Conservation (phyloP, 768 basidiomycete genomes). For the Russula earlei region DNA sequence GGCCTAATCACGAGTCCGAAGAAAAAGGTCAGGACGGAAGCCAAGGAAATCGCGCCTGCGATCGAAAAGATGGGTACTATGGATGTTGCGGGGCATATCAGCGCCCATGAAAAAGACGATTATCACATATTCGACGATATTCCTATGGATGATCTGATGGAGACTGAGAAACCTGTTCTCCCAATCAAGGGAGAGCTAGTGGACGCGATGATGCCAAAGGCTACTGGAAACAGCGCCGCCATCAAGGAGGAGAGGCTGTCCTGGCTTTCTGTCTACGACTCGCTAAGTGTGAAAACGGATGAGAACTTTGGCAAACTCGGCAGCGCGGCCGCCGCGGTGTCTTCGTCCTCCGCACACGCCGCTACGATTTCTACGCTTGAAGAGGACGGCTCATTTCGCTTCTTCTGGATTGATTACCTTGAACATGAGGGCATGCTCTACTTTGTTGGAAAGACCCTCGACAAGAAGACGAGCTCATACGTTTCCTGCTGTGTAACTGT, state of each 20-base stretch:
- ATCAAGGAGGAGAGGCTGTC: conserved; percentile 42
- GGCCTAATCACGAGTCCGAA: conserved; percentile 58
- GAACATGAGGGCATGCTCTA: conserved; percentile 79
- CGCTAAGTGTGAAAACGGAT: conserved; percentile 49
- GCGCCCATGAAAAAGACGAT: conserved; percentile 27
- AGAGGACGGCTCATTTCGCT: conserved; percentile 72
- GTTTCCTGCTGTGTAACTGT: conserved; percentile 83
- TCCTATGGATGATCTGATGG: conserved; percentile 50
- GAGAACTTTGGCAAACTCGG: conserved; percentile 49
- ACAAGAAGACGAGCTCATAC: conserved; percentile 59
- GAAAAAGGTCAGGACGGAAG: conserved; percentile 49
- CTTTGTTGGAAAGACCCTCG: conserved; percentile 86
- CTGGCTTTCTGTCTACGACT: conserved; percentile 72
- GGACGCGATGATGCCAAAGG: conserved; percentile 20
- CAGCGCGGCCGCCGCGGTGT: conserved; percentile 13
- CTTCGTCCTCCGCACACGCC: conserved; percentile 29
- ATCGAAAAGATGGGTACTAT: conserved; percentile 49
- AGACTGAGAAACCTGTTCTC: conserved; percentile 41
- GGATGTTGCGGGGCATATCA: conserved; percentile 38
- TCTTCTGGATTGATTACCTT: conserved; percentile 96
- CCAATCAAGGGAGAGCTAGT: conserved; percentile 26
- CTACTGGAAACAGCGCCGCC: conserved; percentile 20
- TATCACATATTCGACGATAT: conserved; percentile 41
- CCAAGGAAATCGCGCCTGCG: conserved; percentile 41
- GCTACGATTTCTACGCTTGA: conserved; percentile 56